Conservation (phyloP, 352 stramenopile genomes). For the Phytophthora cryptogea region DNA sequence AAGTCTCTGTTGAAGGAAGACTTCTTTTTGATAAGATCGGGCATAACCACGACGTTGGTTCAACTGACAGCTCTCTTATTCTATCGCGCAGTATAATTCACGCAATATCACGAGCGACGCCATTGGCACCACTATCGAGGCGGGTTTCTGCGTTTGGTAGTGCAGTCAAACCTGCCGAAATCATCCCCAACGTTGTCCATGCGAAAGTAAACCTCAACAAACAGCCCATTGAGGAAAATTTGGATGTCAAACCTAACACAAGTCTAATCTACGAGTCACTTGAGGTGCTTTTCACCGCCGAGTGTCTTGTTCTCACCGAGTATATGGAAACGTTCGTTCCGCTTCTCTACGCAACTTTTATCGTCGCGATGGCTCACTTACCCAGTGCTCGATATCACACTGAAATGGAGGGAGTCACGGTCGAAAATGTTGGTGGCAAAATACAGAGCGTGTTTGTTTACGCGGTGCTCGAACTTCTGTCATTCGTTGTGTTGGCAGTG, state of each 20-base stretch:
- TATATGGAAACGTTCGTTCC: constrained; percentile 40
- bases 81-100: constrained; percentile 1
- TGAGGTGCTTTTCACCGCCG: constrained; percentile 28
- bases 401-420: constrained; percentile 16
- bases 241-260: neutral
- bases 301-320: constrained; percentile 37
- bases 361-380: constrained; percentile 13
- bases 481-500: constrained; percentile 13
- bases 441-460: constrained; percentile 23
- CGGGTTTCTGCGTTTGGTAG: neutral
- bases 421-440: neutral
- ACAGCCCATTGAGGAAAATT: neutral
- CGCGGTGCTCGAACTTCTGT: constrained; percentile 18
- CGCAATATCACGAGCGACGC: neutral
- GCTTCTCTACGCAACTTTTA: constrained; percentile 23
- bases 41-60: neutral
- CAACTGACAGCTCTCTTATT: neutral
- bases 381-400: constrained; percentile 37
- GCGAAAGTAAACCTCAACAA: neutral
- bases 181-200: neutral
- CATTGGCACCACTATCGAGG: neutral
- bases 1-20: constrained; percentile 5
- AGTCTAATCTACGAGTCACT: constrained; percentile 11
- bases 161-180: neutral
- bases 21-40: neutral